Percentiles rank a stretch among this genome's conserved stretches.
Evolutionary conservation across 2,329 filamentous ascomycete species (phyloP).

Genomic region (Thielaviopsis ethacetica): DNA sequence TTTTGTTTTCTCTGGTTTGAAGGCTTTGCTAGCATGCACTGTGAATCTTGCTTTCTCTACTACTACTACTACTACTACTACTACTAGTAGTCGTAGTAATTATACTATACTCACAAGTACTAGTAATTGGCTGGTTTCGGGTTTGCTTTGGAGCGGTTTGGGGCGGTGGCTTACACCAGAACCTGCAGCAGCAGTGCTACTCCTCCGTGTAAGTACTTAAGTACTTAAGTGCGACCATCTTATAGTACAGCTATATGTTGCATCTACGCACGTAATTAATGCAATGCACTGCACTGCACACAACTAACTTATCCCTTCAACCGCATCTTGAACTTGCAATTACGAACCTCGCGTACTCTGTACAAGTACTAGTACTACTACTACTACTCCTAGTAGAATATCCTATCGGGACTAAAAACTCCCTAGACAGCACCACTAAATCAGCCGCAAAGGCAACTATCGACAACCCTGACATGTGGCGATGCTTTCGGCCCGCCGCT

Average conservation of each 20-base stretch:
- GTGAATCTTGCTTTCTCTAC: neutral
- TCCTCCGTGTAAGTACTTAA: no score
- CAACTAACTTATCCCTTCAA: neutral
- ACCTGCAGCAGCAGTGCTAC: no score
- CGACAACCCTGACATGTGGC: neutral
- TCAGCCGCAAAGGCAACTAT: neutral
- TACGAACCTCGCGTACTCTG: no score
- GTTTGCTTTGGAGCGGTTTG: neutral
- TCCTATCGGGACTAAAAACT: neutral
- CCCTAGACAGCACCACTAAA: neutral
- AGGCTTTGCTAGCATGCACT: neutral
- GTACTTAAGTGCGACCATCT: no score
- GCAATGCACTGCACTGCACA: no score
- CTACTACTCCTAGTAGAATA: no score
- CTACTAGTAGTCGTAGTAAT: no score
- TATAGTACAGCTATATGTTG: no score
- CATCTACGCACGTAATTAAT: no score
- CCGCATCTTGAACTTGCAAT: neutral
- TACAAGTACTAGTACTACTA: no score
- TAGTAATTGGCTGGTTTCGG: neutral
- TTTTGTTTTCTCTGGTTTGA: neutral
- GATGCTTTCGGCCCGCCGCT: neutral
- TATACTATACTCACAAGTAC: no score
- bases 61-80: no score
- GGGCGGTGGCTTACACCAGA: neutral